Evolutionary conservation across 768 basidiomycete genomes (phyloP), one percentile per base, ranked within the genome.

Genomic region (Leccinum truebloodii): DNA sequence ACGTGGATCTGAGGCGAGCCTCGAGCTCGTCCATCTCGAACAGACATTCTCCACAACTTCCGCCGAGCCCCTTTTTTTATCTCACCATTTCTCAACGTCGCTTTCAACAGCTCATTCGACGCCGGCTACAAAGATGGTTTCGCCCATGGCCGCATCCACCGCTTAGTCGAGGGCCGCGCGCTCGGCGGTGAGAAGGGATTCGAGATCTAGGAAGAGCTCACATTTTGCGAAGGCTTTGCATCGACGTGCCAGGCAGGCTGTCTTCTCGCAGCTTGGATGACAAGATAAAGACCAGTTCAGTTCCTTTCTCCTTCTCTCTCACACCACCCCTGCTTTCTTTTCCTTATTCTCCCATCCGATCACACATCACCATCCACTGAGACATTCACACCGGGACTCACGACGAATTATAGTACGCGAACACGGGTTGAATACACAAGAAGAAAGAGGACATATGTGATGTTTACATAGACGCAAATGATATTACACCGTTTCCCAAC

Each of bases 121-220:
- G 28, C 7, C 89, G 72, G 82, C 9, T 90, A 90, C 70, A 67
- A 80, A 60, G 87, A 89, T 58, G 95, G 95, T 2, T 84, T 83
- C 26, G 26, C 6, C 26, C 26, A 28, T 28, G 26, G 26, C 26
- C 82, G 86, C 39, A 84, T 95, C 6, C 95, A 96, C 66, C 95
- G 96, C 2, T 75, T 92, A 26, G 93, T 94, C 62, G 94, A 99
- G 73, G 96, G 96, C 9, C 81, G 94, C 14, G 89, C 90, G 0
- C 81, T 98, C 18, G 96, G 95, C 2, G 82, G 87, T 57, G 89
- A 94, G 66, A 95, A 96, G 66, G 92, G 91, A 0, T 98, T 88
- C 73, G 95, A 96, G 75, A 87, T 97, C 75, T 98, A 95, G 94
- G 95, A 98, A 73, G 96, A 99, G 73, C 82, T 99, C 13, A 95